phyloP scores from a whole-genome alignment of 2,329 filamentous ascomycete species.

The Pestalotiopsis fici region DNA sequence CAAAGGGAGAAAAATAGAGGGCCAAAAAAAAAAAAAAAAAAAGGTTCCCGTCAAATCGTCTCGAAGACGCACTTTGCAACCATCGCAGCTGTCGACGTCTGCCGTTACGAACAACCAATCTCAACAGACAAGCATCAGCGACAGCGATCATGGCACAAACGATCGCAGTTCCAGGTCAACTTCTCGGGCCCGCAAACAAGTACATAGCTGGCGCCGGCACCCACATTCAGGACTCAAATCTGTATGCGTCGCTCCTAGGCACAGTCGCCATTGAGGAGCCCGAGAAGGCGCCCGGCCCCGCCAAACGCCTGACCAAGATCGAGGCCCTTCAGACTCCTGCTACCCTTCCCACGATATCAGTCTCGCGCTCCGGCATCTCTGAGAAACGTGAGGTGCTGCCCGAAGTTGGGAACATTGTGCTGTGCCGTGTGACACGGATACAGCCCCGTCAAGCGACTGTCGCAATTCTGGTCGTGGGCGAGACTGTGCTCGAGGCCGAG shows the following conservation, averaged over 20 bases:
- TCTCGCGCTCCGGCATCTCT: conserved; percentile 43
- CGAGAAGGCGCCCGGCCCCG: conserved; percentile 47
- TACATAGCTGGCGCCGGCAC: conserved; percentile 80
- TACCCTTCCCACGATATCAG: conserved; percentile 55
- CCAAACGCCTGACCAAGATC: conserved; percentile 62
- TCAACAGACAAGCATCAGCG: neutral
- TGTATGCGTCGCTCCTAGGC: conserved; percentile 84
- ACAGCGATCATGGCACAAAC: conserved; percentile 27
- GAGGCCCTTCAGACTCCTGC: conserved; percentile 41
- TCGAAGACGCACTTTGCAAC: neutral
- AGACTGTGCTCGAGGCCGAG: conserved; percentile 71
- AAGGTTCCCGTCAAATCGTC: neutral
- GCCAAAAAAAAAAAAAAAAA: neutral
- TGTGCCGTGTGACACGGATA: conserved; percentile 84
- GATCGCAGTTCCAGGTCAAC: conserved; percentile 79
- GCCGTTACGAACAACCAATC: neutral
- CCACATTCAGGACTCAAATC: conserved; percentile 72
- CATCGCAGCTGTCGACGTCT: neutral
- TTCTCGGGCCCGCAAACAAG: conserved; percentile 67
- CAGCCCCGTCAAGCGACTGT: conserved; percentile 83
- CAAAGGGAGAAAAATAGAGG: neutral
- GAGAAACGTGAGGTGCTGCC: conserved; percentile 74
- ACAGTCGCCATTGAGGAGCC: conserved; percentile 59
- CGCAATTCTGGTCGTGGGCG: conserved; percentile 80
- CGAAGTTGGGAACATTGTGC: conserved; percentile 75